Evolutionary conservation across 73 alveolate genomes (phyloP).

Genomic region (Tetrahymena malaccensis): DNA sequence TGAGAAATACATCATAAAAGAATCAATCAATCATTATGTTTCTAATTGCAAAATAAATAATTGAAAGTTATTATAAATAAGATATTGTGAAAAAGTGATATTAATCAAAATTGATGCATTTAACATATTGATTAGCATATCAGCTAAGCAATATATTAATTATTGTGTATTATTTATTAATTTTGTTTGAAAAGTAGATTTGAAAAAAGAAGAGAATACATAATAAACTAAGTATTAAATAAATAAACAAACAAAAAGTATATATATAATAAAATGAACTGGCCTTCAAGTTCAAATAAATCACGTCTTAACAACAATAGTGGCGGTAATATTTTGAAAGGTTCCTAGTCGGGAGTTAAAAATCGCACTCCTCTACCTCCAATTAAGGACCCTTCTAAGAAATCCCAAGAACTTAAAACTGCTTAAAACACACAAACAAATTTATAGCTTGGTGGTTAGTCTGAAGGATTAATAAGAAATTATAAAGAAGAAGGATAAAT

Average conservation of each 20-base stretch:
- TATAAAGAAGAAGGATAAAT: not conserved
- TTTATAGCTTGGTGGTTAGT: not conserved
- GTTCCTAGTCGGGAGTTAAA: not conserved
- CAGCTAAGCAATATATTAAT: not conserved
- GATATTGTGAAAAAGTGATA: not conserved
- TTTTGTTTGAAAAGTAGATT: not conserved
- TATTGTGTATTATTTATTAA: not conserved
- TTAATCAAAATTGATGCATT: not conserved
- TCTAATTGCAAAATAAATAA: not conserved
- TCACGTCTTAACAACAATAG: not conserved
- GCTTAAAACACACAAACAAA: not conserved
- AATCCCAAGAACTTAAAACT: not conserved
- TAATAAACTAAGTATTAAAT: not conserved
- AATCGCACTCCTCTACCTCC: not conserved
- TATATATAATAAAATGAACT: not conserved
- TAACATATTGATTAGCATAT: not conserved
- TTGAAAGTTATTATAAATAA: not conserved
- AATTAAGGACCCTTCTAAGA: not conserved
- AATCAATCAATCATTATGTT: not conserved
- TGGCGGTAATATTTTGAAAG: not conserved
- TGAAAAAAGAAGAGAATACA: not conserved
- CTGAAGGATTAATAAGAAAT: not conserved
- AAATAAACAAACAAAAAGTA: not conserved
- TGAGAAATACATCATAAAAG: no score
- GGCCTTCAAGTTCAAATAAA: not conserved